phyloP scores from a whole-genome alignment of 768 basidiomycete genomes.

The Tulasnella calospora region DNA sequence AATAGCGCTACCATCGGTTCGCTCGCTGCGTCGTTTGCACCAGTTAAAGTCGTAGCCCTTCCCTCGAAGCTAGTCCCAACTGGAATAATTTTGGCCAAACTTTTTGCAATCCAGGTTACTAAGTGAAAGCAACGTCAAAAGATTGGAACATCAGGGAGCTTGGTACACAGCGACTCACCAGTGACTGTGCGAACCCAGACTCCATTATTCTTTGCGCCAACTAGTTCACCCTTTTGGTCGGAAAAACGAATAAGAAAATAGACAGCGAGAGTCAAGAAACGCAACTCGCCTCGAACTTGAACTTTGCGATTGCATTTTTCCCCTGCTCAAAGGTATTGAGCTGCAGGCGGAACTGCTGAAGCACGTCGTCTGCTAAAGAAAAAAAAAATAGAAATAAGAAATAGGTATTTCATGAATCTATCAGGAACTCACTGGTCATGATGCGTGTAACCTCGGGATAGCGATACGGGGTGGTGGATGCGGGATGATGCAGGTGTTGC shows the following conservation, averaged over 20 bases:
- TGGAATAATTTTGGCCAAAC: neutral
- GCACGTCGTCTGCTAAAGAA: neutral
- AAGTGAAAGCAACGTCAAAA: neutral
- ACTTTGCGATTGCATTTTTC: neutral
- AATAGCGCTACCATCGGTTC: neutral
- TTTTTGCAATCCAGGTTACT: neutral
- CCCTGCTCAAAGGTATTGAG: neutral
- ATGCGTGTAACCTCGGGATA: neutral
- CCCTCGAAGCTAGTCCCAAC: neutral
- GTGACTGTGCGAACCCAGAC: neutral
- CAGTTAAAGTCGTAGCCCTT: neutral
- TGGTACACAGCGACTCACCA: neutral
- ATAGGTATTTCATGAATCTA: neutral
- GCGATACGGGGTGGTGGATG: neutral
- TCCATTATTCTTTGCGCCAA: neutral
- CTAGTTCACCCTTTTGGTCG: neutral
- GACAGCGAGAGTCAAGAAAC: neutral
- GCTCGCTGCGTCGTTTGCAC: neutral
- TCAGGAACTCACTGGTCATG: neutral
- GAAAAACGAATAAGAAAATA: neutral
- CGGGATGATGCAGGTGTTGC: neutral
- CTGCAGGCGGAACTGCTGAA: neutral
- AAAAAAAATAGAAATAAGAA: neutral
- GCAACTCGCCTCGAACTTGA: neutral
- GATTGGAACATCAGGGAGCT: no score